phyloP scores from a whole-genome alignment of 139 green algal species.

The Closterium sp. region DNA sequence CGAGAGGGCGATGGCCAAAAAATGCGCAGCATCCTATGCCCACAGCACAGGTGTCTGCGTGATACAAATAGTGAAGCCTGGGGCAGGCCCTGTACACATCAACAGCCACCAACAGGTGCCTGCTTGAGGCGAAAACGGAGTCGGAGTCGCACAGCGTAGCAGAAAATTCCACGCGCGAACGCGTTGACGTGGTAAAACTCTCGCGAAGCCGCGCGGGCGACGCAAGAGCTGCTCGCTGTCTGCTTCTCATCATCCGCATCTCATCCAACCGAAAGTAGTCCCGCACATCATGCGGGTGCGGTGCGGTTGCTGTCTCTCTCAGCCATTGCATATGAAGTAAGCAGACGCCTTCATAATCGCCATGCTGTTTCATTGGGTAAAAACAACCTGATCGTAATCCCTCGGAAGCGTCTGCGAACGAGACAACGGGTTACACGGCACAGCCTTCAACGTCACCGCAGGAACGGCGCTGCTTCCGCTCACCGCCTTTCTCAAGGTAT shows the following conservation, averaged over 20 bases:
- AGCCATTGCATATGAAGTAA: background rate
- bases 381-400: background rate
- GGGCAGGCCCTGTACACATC: background rate
- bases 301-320: too few species aligned
- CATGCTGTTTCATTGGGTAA: background rate
- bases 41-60: background rate
- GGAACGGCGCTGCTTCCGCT: background rate
- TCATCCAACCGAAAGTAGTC: background rate
- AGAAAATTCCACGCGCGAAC: background rate
- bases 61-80: background rate
- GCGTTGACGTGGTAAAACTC: background rate
- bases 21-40: background rate
- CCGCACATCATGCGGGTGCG: background rate
- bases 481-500: background rate
- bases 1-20: background rate
- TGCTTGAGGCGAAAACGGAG: background rate
- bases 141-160: background rate
- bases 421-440: background rate
- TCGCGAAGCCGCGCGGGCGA: background rate
- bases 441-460: background rate
- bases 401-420: background rate
- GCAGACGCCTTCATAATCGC: background rate
- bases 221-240: background rate
- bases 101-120: background rate
- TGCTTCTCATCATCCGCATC: background rate